Percentiles rank a stretch among this genome's conserved stretches.
phyloP scores from a whole-genome alignment of 192 early-diverging fungal genomes.

The Umbelopsis ramanniana region DNA sequence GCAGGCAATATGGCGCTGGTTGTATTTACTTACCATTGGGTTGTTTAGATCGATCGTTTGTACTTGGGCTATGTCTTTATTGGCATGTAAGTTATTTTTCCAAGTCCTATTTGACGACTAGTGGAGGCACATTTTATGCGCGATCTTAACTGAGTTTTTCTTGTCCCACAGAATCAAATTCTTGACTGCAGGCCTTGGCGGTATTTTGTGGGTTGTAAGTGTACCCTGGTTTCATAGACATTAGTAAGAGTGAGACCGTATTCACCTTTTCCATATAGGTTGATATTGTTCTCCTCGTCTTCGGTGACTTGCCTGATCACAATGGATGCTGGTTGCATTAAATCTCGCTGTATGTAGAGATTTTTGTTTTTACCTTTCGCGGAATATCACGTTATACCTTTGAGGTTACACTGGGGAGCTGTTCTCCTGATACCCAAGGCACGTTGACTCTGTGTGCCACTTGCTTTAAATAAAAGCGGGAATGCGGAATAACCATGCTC shows the following conservation, averaged over 20 bases:
- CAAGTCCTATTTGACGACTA: background rate
- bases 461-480: too few species aligned
- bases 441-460: background rate
- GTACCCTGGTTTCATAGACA: too few species aligned
- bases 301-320: conserved; percentile 42
- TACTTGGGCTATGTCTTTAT: conserved; percentile 55
- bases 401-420: background rate
- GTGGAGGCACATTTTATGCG: background rate
- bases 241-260: too few species aligned
- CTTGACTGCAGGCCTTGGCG: conserved; percentile 8
- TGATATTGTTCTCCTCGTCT: conserved; percentile 42
- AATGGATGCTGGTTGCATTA: conserved; percentile 39
- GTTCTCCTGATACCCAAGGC: background rate
- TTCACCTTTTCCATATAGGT: background rate
- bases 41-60: conserved; percentile 52
- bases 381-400: background rate
- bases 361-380: too few species aligned
- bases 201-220: conserved; percentile 22
- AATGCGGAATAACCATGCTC: too few species aligned
- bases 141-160: background rate
- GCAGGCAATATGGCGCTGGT: too few species aligned
- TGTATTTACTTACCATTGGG: background rate
- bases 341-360: background rate
- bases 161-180: conserved; percentile 18
- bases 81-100: conserved; percentile 9